phyloP scores from a whole-genome alignment of 2,329 filamentous ascomycete species.

The Aspergillus oerlinghausenensis region DNA sequence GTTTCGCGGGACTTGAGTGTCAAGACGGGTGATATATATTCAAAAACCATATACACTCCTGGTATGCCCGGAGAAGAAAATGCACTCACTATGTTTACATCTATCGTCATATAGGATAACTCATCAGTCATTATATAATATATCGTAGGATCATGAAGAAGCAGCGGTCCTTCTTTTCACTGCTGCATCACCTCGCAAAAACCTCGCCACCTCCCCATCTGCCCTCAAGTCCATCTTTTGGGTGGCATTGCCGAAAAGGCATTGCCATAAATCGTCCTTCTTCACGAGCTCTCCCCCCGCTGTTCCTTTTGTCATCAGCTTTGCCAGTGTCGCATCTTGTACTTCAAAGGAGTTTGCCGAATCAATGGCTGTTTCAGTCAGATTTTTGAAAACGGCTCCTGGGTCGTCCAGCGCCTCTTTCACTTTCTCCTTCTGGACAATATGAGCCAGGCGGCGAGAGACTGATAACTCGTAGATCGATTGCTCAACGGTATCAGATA shows the following conservation, averaged over 20 bases:
- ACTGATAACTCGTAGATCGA: conserved; percentile 87
- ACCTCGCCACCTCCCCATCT: conserved; percentile 45
- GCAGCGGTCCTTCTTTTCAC: conserved; percentile 37
- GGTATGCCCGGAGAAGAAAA: neutral
- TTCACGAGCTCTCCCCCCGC: conserved; percentile 75
- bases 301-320: conserved; percentile 65
- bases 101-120: neutral
- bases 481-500: conserved; percentile 88
- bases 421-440: conserved; percentile 48
- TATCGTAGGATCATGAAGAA: neutral
- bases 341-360: conserved; percentile 80
- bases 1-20: neutral
- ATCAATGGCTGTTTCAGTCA: conserved; percentile 64
- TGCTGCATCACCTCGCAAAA: conserved; percentile 53
- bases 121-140: neutral
- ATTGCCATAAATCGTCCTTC: conserved; percentile 79
- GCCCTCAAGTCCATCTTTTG: conserved; percentile 23
- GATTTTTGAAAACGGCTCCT: conserved; percentile 22
- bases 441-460: conserved; percentile 70
- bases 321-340: conserved; percentile 65
- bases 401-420: conserved; percentile 19
- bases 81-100: neutral
- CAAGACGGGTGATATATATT: neutral
- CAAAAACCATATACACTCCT: neutral
- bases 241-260: conserved; percentile 65